Evolutionary conservation across 1,139 yeast genomes (phyloP).

Genomic region (Petasospora rhodanensis): DNA sequence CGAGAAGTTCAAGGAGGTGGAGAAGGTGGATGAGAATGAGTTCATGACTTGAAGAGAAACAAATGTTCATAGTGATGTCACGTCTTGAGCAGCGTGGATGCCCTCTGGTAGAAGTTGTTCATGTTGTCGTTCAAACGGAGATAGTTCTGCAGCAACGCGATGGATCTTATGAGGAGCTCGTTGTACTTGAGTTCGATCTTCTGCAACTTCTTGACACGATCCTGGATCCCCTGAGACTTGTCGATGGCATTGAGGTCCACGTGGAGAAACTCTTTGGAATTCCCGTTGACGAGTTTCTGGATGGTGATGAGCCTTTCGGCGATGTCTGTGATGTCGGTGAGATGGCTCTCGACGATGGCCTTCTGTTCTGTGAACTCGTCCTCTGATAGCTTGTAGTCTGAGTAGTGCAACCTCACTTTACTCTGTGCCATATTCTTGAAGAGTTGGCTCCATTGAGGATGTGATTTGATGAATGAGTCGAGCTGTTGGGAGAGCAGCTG

Average conservation of each 20-base stretch:
- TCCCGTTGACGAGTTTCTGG: too few relatives aligned
- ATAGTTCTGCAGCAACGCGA: slow-evolving; percentile 21
- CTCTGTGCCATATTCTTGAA: slow-evolving; percentile 11
- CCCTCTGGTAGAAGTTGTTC: slow-evolving; percentile 2
- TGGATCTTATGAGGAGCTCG: slow-evolving; percentile 18
- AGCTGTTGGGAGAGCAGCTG: slow-evolving; percentile 8
- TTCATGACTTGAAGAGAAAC: too few relatives aligned
- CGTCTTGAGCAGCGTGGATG: neutral
- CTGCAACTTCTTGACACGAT: slow-evolving; percentile 5
- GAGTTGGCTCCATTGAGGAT: slow-evolving; percentile 8
- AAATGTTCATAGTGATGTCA: too few relatives aligned
- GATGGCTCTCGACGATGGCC: too few relatives aligned
- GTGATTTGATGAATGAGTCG: slow-evolving; percentile 8
- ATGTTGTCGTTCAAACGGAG: slow-evolving; percentile 7
- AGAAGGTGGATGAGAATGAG: too few relatives aligned
- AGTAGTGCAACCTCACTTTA: slow-evolving; percentile 7
- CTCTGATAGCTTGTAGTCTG: neutral
- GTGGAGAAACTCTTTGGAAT: slow-evolving; percentile 4
- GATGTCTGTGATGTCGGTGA: too few relatives aligned
- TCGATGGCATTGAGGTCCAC: slow-evolving; percentile 1
- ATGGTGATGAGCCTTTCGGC: slow-evolving; percentile 3
- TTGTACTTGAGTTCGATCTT: slow-evolving; percentile 20
- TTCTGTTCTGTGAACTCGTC: too few relatives aligned
- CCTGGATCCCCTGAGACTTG: neutral
- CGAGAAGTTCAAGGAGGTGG: too few relatives aligned